phyloP scores from a whole-genome alignment of 1,284 basidiomycete species.

The Cystobasidiaceae sp. region DNA sequence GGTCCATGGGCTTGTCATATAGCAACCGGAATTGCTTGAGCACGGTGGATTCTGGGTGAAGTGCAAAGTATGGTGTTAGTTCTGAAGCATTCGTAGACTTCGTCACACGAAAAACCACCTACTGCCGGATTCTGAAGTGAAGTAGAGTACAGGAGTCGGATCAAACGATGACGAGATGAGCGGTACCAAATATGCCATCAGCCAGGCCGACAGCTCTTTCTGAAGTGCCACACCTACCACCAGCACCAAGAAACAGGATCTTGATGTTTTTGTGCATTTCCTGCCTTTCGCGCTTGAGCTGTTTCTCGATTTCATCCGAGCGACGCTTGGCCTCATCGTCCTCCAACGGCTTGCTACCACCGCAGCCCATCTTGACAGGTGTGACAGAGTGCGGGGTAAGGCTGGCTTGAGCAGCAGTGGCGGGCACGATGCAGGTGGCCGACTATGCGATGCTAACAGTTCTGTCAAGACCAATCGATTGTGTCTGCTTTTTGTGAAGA shows the following conservation, averaged over 20 bases:
- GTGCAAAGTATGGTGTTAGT: too few species aligned
- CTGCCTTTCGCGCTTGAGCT: conserved; percentile 86
- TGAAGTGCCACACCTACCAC: conserved; percentile 67
- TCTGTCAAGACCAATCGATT: too few species aligned
- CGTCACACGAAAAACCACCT: conserved; percentile 47
- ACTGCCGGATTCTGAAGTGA: conserved; percentile 67
- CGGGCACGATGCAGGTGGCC: too few species aligned
- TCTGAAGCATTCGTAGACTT: not conserved
- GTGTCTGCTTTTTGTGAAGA: too few species aligned
- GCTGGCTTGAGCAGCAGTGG: too few species aligned
- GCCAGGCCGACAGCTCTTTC: too few species aligned
- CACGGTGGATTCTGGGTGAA: conserved; percentile 67
- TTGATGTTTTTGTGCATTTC: conserved; percentile 59
- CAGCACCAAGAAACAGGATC: conserved; percentile 81
- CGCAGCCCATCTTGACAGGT: conserved; percentile 49
- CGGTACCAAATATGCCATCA: not conserved
- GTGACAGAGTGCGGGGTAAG: too few species aligned
- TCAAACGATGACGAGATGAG: not conserved
- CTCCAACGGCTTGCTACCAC: conserved; percentile 46
- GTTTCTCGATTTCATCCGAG: conserved; percentile 92
- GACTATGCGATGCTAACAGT: too few species aligned
- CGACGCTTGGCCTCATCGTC: conserved; percentile 48
- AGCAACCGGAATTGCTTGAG: conserved; percentile 71
- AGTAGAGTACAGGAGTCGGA: not conserved
- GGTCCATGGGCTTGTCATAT: conserved; percentile 62